Percentiles rank a stretch among this genome's conserved stretches.
Conservation (phyloP, 2,329 filamentous ascomycete genomes). For the Lachnellula occidentalis region DNA sequence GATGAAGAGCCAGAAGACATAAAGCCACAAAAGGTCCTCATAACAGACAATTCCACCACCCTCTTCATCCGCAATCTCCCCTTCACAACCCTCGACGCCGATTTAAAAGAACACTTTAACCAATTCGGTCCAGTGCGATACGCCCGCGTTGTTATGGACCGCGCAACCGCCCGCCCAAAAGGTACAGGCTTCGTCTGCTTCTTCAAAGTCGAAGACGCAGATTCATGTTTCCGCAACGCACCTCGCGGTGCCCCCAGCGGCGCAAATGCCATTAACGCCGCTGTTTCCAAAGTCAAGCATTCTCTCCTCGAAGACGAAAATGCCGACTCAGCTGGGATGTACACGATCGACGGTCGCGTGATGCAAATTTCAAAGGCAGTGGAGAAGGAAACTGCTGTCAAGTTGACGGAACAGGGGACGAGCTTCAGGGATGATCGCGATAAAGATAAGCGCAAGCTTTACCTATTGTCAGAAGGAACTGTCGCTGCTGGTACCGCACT, state of each 20-base stretch:
- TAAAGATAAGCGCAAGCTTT: constrained; percentile 86
- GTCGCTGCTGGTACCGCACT: constrained; percentile 73
- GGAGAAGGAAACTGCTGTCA: constrained; percentile 71
- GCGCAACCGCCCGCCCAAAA: constrained; percentile 75
- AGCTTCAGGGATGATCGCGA: constrained; percentile 60
- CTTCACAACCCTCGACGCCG: constrained; percentile 78
- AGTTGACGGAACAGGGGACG: constrained; percentile 64
- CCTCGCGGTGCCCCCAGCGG: constrained; percentile 51
- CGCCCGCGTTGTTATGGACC: constrained; percentile 85
- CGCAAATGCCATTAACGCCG: constrained; percentile 28
- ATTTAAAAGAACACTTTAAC: constrained; percentile 78
- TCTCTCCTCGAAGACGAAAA: constrained; percentile 86
- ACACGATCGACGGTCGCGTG: constrained; percentile 85
- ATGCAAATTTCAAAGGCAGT: constrained; percentile 82
- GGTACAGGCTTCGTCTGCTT: constrained; percentile 97
- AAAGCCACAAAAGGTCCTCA: constrained; percentile 33
- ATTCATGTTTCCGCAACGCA: constrained; percentile 68
- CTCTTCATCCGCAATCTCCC: constrained; percentile 93
- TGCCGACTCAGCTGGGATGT: constrained; percentile 73
- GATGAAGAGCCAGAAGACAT: constrained; percentile 36
- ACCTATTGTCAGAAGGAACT: constrained; percentile 79
- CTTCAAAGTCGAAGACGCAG: constrained; percentile 68
- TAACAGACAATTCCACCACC: constrained; percentile 65
- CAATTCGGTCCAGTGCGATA: constrained; percentile 86
- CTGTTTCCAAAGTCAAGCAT: constrained; percentile 51